These are phyloP conservation scores for Selenicereus undatus DNA, from an alignment of 148 eudicot genomes.

Conservation along the genomic window DNA sequence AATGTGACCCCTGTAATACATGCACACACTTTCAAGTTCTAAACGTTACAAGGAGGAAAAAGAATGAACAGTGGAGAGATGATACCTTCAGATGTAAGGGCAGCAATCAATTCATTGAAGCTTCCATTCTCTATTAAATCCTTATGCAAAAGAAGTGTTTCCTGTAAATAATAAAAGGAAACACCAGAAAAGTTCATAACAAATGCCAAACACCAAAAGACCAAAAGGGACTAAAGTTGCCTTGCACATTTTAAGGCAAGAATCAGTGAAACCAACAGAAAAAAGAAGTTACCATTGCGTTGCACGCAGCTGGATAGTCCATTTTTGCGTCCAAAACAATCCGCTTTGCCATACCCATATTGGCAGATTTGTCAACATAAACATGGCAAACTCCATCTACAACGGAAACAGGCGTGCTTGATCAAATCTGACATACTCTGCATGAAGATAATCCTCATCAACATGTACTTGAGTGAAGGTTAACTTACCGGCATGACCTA, in stretches of 20 bases:
- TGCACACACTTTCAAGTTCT: conserved; percentile 5
- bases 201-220: background rate
- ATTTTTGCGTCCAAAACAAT: conserved; percentile 80
- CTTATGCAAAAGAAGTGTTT: conserved; percentile 92
- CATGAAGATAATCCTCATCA: background rate
- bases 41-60: background rate
- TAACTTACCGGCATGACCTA: conserved; percentile 85
- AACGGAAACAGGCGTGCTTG: conserved; percentile 20
- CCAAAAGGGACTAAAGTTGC: background rate
- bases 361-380: conserved; percentile 88
- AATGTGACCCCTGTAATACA: conserved; percentile 61
- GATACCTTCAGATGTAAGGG: conserved; percentile 70
- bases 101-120: conserved; percentile 50
- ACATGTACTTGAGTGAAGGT: background rate
- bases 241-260: background rate
- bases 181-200: background rate
- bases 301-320: conserved; percentile 97
- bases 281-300: conserved; percentile 73
- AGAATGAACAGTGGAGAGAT: background rate
- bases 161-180: conserved; percentile 38
- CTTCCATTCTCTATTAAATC: conserved; percentile 55
- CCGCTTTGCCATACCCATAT: conserved; percentile 72
- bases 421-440: conserved; percentile 4
- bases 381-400: conserved; percentile 97
- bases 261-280: background rate